A percentile compares a stretch with the other conserved stretches of the same genome.
Evolutionary conservation across 2,329 filamentous ascomycete genomes (phyloP).

Genomic region (Neospermospora avenae): DNA sequence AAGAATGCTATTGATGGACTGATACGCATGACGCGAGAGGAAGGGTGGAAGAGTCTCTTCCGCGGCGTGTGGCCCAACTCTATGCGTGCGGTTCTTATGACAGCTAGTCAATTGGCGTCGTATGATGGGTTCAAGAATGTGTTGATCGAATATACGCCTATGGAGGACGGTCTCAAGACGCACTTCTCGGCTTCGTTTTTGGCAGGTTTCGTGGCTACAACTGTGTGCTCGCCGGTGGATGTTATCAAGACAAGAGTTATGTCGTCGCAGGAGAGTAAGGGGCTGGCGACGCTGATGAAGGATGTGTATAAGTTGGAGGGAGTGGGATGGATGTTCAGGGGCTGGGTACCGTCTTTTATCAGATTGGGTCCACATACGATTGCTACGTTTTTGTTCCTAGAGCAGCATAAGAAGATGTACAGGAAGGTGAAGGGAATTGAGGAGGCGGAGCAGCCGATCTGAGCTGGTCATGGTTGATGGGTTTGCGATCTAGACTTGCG

Average conservation of each 20-base stretch:
- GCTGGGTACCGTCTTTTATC: conserved; percentile 78
- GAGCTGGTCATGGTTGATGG: conserved; percentile 5
- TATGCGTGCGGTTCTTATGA: conserved; percentile 82
- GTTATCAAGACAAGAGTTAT: conserved; percentile 89
- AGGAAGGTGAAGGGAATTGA: conserved; percentile 44
- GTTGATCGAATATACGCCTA: conserved; percentile 62
- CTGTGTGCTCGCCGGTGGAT: conserved; percentile 79
- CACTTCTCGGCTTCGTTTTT: conserved; percentile 77
- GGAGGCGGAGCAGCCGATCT: conserved; percentile 16
- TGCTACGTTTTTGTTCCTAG: conserved; percentile 80
- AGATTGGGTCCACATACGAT: conserved; percentile 75
- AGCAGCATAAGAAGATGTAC: conserved; percentile 81
- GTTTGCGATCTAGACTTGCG: not conserved
- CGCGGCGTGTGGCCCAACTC: conserved; percentile 83
- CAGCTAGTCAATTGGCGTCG: conserved; percentile 75
- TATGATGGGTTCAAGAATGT: conserved; percentile 79
- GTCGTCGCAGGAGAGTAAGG: conserved; percentile 57
- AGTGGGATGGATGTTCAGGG: conserved; percentile 80
- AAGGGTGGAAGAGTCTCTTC: conserved; percentile 75
- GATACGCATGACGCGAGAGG: conserved; percentile 79
- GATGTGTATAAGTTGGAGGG: conserved; percentile 71
- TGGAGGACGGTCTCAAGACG: conserved; percentile 67
- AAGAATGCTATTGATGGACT: conserved; percentile 84
- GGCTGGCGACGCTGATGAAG: conserved; percentile 56
- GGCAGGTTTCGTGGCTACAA: conserved; percentile 80